Percentiles rank a stretch among this genome's conserved stretches.
phyloP scores from a whole-genome alignment of 108 stramenopile species.

The Thalassiosira profunda region DNA sequence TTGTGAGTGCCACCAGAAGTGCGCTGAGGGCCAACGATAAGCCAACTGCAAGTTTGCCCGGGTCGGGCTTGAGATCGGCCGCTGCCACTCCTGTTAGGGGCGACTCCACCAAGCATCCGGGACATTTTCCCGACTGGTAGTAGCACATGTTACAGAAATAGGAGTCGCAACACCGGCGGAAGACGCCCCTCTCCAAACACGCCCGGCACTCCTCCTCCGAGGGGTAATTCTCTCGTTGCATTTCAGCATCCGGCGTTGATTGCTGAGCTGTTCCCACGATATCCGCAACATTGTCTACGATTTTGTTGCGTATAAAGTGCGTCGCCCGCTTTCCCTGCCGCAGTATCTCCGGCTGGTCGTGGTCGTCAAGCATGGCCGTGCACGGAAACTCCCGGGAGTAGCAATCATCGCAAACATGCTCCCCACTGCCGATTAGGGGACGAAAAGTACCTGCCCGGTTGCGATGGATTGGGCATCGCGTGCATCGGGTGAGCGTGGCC shows the following conservation, averaged over 20 bases:
- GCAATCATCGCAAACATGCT: slow-evolving; percentile 34
- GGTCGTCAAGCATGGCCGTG: slow-evolving; percentile 43
- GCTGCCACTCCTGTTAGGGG: slow-evolving; percentile 29
- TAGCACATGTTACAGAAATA: slow-evolving; percentile 48
- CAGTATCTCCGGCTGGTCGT: slow-evolving; percentile 7
- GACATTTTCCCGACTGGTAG: slow-evolving; percentile 24
- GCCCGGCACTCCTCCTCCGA: slow-evolving; percentile 40
- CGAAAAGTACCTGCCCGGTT: slow-evolving; percentile 33
- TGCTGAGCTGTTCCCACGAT: not conserved
- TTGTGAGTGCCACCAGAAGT: slow-evolving; percentile 3
- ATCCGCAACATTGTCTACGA: slow-evolving; percentile 3
- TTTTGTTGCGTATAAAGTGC: slow-evolving; percentile 3
- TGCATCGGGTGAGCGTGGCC: slow-evolving; percentile 19
- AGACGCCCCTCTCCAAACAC: slow-evolving; percentile 37
- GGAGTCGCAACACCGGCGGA: slow-evolving; percentile 33
- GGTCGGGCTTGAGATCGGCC: slow-evolving; percentile 11
- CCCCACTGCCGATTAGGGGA: slow-evolving; percentile 31
- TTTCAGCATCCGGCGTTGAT: too few species aligned
- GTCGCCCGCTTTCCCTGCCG: slow-evolving; percentile 3
- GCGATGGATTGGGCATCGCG: slow-evolving; percentile 28
- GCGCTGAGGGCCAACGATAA: slow-evolving; percentile 26
- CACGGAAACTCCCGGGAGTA: slow-evolving; percentile 30
- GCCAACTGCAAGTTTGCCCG: slow-evolving; percentile 39
- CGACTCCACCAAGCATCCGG: slow-evolving; percentile 17
- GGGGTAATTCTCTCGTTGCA: too few species aligned